Conservation (phyloP, 106 monocot genomes). For the Narthecium ossifragum region DNA sequence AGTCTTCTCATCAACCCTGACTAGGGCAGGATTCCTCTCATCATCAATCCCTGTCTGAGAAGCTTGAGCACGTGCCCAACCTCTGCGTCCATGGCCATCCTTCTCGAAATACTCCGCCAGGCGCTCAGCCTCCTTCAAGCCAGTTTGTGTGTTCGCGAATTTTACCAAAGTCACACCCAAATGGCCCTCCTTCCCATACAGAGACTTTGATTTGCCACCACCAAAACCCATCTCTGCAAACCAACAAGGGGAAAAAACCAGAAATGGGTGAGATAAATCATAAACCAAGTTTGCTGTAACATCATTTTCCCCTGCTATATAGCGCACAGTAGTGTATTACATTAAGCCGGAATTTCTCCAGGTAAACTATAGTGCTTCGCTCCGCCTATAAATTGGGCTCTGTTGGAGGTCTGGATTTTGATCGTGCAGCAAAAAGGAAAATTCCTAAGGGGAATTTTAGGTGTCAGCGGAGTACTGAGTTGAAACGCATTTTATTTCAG, state of each 20-base stretch:
- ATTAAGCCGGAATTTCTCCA: too few species aligned
- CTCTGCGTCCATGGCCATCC: slow-evolving; percentile 53
- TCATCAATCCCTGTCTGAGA: slow-evolving; percentile 24
- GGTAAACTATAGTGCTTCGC: too few species aligned
- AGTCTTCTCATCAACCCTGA: slow-evolving; percentile 55
- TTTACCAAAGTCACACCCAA: slow-evolving; percentile 58
- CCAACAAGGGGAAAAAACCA: not conserved
- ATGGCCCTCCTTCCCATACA: slow-evolving; percentile 88
- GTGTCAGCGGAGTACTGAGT: too few species aligned
- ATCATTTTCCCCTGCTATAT: too few species aligned
- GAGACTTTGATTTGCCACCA: slow-evolving; percentile 67
- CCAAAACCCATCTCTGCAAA: slow-evolving; percentile 76
- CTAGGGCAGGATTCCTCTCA: slow-evolving; percentile 56
- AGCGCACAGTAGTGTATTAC: too few species aligned
- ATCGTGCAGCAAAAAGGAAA: too few species aligned
- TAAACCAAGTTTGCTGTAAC: too few species aligned
- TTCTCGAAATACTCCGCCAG: slow-evolving; percentile 65
- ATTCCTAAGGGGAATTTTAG: too few species aligned
- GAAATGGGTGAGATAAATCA: too few species aligned
- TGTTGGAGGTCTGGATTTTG: too few species aligned
- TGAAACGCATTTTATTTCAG: too few species aligned
- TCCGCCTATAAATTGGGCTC: too few species aligned
- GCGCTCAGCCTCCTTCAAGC: slow-evolving; percentile 74
- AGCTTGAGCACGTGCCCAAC: slow-evolving; percentile 53
- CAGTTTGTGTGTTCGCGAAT: slow-evolving; percentile 57